Conservation (phyloP, 116 monocot species). For the Posidonia oceanica region DNA sequence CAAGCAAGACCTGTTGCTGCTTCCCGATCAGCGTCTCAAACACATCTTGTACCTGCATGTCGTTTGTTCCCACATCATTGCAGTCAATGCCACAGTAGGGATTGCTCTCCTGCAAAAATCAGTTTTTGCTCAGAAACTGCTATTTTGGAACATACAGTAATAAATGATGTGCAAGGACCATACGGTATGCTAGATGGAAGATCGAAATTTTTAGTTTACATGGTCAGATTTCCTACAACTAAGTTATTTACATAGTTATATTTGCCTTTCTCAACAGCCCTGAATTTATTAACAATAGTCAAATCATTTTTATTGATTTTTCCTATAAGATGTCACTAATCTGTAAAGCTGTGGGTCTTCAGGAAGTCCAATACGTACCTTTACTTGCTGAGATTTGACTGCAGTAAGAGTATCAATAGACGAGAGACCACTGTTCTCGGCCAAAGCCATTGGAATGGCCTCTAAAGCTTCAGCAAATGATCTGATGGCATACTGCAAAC, state of each 20-base stretch:
- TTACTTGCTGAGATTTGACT: constrained; percentile 86
- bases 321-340: too few relatives aligned
- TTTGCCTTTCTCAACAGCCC: too few relatives aligned
- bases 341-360: background rate
- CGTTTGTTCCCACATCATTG: constrained; percentile 82
- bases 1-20: constrained; percentile 66
- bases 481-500: constrained; percentile 23
- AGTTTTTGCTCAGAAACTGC: too few relatives aligned
- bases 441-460: constrained; percentile 70
- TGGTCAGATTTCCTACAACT: too few relatives aligned
- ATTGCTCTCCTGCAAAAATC: constrained; percentile 61
- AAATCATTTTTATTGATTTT: too few relatives aligned
- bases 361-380: constrained; percentile 31
- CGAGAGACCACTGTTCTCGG: constrained; percentile 82
- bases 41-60: constrained; percentile 88
- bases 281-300: too few relatives aligned
- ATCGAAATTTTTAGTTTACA: too few relatives aligned
- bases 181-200: too few relatives aligned
- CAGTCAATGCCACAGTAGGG: constrained; percentile 84
- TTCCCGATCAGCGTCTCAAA: constrained; percentile 93
- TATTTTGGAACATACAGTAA: too few relatives aligned
- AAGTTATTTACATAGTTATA: too few relatives aligned
- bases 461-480: constrained; percentile 28
- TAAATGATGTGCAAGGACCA: too few relatives aligned
- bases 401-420: constrained; percentile 85